Conservation (phyloP, 2,329 filamentous ascomycete genomes). For the Nannizziopsis arthrosporioides region DNA sequence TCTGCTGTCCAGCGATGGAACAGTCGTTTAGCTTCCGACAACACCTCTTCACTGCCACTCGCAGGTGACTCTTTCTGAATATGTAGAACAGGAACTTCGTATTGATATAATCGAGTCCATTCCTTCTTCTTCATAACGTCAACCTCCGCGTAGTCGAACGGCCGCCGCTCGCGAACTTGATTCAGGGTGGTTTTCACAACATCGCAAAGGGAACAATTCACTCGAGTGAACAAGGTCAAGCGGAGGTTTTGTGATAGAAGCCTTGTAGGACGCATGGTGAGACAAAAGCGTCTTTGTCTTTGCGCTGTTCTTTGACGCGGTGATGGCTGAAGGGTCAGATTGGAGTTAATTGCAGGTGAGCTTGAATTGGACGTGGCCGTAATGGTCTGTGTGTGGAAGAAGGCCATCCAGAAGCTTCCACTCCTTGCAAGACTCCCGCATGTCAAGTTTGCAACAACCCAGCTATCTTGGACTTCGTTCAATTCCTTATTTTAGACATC, state of each 20-base stretch:
- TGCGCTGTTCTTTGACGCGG: neutral
- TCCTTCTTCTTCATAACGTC: constrained; percentile 48
- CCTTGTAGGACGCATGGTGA: constrained; percentile 13
- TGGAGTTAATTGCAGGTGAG: constrained; percentile 7
- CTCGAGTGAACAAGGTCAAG: constrained; percentile 50
- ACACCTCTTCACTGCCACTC: constrained; percentile 37
- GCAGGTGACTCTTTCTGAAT: constrained; percentile 39
- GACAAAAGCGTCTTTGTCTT: neutral
- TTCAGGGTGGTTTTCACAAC: constrained; percentile 47
- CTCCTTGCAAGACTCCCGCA: neutral
- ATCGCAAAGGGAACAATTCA: constrained; percentile 49
- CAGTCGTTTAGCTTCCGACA: constrained; percentile 50
- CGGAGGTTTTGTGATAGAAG: constrained; percentile 28
- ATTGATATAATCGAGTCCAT: constrained; percentile 52
- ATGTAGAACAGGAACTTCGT: constrained; percentile 54
- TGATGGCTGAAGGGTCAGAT: neutral
- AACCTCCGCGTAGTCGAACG: constrained; percentile 47
- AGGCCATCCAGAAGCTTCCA: constrained; percentile 16
- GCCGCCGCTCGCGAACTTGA: constrained; percentile 41
- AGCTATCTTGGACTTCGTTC: neutral
- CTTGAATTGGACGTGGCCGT: neutral
- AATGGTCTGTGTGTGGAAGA: neutral
- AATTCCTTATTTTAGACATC: neutral
- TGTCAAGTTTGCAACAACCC: neutral
- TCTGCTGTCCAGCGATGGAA: constrained; percentile 52